Base-by-base conservation (phyloP, 768 basidiomycete species). In the Myochromella boudieri region DNA sequence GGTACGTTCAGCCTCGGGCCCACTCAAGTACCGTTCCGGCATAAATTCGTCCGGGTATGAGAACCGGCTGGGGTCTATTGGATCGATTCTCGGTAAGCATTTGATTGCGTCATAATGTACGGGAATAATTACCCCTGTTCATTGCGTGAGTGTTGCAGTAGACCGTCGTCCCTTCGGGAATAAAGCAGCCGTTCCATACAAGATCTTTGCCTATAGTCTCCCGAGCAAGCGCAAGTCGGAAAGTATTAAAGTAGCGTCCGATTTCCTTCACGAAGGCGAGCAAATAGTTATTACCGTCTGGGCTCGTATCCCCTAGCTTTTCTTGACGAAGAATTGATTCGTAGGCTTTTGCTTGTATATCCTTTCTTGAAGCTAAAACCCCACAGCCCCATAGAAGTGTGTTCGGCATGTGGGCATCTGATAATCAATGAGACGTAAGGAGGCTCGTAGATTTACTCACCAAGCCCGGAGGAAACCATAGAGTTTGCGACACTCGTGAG, bases 361-460 rank as follows among this genome's bases (percentile, higher is more conserved):
- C 43, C 27, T 48, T 48, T 5, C 37, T 31, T 10, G 54, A 42
- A 12, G 54, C 50, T 3, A 55, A 24, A 12, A 55, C 37, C 3
- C 54, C 54, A 7, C 52, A 46, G 20, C 50, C 51, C 50, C 54
- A 55, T 14, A 55, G 50, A 10, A 55, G 26, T 6, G 50, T 48
- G 28, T 55, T 55, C 6, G 54, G 54, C 50, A 55, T 44, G 28
- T 55, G 54, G 18, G 54, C 40, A 11, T 55, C 54, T 55, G 22
- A 21, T 6, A 9, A 26, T 15, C 15, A 37, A 10, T 29, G 7
- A 20, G 12, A 29, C 9, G 26, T 1, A 26, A 9, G 9, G 20
- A n/a, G 4, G 6, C 36, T 10, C 5, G 18, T 3, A 3, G 7
- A 10, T 15, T 12, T 4, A 10, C 39, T 14, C 24, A 55, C 54